Conservation (phyloP, 1,284 basidiomycete species). For the Ustanciosporium gigantosporum region DNA sequence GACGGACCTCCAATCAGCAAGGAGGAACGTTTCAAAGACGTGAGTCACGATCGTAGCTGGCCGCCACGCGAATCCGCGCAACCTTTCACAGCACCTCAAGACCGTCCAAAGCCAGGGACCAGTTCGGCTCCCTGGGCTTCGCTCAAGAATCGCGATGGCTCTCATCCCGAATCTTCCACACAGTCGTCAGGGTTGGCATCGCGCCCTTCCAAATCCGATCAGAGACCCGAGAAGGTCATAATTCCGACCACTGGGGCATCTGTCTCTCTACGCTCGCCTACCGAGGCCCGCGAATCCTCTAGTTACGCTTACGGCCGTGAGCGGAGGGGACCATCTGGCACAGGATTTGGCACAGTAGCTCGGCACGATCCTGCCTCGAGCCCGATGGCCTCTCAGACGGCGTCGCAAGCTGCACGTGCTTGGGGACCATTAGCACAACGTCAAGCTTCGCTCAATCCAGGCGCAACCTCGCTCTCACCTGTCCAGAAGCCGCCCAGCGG, state of each 20-base stretch:
- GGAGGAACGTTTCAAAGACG: slow-evolving; percentile 56
- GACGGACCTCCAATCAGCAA: slow-evolving; percentile 41
- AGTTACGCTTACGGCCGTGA: slow-evolving; percentile 24
- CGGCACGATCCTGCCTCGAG: slow-evolving; percentile 10
- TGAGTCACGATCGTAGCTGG: slow-evolving; percentile 54
- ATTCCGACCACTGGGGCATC: slow-evolving; percentile 36
- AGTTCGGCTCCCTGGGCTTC: too few species aligned
- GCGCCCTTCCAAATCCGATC: too few species aligned
- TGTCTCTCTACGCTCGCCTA: slow-evolving; percentile 34
- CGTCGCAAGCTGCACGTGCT: slow-evolving; percentile 20
- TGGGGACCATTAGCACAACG: slow-evolving; percentile 58
- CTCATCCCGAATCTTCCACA: too few species aligned
- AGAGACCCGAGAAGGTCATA: slow-evolving; percentile 36
- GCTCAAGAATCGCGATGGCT: too few species aligned
- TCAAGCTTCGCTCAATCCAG: slow-evolving; percentile 40
- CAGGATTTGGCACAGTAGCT: slow-evolving; percentile 8
- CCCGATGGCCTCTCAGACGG: slow-evolving; percentile 10
- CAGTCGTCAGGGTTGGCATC: too few species aligned
- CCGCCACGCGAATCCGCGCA: slow-evolving; percentile 20
- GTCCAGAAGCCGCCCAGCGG: slow-evolving; percentile 1
- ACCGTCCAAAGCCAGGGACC: slow-evolving; percentile 12
- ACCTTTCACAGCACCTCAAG: slow-evolving; percentile 3
- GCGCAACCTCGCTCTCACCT: slow-evolving; percentile 13
- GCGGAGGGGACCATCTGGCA: slow-evolving; percentile 8
- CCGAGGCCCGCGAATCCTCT: slow-evolving; percentile 18